phyloP scores from a whole-genome alignment of 768 basidiomycete species.

The Butyriboletus loyo region DNA sequence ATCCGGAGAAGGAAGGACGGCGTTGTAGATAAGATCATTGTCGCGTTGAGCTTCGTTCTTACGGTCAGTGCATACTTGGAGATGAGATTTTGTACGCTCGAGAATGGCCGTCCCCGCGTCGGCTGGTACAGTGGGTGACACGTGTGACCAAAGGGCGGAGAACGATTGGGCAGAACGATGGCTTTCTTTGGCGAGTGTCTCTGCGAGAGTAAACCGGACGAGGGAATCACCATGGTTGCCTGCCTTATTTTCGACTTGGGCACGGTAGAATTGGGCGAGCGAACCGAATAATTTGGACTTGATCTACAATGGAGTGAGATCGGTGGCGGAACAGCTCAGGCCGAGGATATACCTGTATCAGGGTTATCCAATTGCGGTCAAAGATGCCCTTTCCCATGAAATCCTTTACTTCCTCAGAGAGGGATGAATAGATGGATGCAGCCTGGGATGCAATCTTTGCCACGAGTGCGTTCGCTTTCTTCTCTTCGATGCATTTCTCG shows the following conservation, averaged over 20 bases:
- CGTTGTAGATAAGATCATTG: slow-evolving; percentile 98
- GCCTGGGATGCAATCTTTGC: slow-evolving; percentile 84
- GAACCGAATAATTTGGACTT: slow-evolving; percentile 91
- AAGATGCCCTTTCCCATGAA: slow-evolving; percentile 96
- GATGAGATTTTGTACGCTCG: slow-evolving; percentile 82
- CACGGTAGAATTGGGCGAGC: slow-evolving; percentile 83
- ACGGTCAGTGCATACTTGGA: slow-evolving; percentile 71
- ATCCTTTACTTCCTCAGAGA: slow-evolving; percentile 93
- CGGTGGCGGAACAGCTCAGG: background rate
- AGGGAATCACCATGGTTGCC: slow-evolving; percentile 87
- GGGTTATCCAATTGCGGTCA: slow-evolving; percentile 88
- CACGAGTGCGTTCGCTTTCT: slow-evolving; percentile 75
- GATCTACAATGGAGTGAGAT: slow-evolving; percentile 46
- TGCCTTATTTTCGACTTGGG: slow-evolving; percentile 68
- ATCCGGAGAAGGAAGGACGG: slow-evolving; percentile 75
- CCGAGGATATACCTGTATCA: slow-evolving; percentile 62
- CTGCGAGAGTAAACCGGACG: slow-evolving; percentile 73
- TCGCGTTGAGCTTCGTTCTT: slow-evolving; percentile 77
- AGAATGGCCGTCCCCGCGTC: slow-evolving; percentile 78
- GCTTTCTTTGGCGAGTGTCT: slow-evolving; percentile 81
- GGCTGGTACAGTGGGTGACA: slow-evolving; percentile 79
- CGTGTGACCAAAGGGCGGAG: slow-evolving; percentile 64
- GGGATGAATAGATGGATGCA: slow-evolving; percentile 71
- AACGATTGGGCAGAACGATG: slow-evolving; percentile 65
- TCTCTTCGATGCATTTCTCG: slow-evolving; percentile 92